phyloP scores from a whole-genome alignment of 257 asterid genomes.

The Sherardia arvensis region DNA sequence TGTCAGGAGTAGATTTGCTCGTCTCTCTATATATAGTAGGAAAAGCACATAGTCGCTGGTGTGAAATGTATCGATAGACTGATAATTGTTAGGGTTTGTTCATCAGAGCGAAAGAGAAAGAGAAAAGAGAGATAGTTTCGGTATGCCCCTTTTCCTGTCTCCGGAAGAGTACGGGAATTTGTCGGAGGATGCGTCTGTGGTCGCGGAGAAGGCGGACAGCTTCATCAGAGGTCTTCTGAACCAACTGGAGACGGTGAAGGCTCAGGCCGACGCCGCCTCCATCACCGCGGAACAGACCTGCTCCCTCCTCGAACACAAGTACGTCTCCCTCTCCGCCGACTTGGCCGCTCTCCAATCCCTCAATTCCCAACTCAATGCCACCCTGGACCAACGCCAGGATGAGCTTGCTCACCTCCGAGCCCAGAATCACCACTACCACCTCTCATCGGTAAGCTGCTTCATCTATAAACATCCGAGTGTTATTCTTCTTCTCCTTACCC shows the following conservation, averaged over 20 bases:
- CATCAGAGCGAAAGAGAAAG: neutral
- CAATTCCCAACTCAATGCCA: slow-evolving; percentile 32
- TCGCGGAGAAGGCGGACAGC: slow-evolving; percentile 82
- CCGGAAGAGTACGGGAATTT: slow-evolving; percentile 62
- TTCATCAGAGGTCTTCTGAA: slow-evolving; percentile 52
- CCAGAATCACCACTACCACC: slow-evolving; percentile 46
- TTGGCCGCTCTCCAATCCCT: slow-evolving; percentile 45
- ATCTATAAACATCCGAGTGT: neutral
- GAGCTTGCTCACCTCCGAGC: slow-evolving; percentile 43
- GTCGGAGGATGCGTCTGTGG: slow-evolving; percentile 43
- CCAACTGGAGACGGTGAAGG: slow-evolving; percentile 67
- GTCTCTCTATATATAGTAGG: too few species aligned
- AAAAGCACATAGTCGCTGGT: too few species aligned
- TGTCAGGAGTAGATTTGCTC: too few species aligned
- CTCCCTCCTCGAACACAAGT: slow-evolving; percentile 72
- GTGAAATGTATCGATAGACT: too few species aligned
- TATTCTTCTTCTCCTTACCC: neutral
- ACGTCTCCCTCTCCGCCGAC: slow-evolving; percentile 59
- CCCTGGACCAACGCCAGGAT: slow-evolving; percentile 41
- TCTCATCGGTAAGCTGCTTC: slow-evolving; percentile 43
- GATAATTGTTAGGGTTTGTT: neutral
- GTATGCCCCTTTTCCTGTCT: slow-evolving; percentile 78
- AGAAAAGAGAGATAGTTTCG: too few species aligned
- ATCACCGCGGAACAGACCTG: slow-evolving; percentile 88
- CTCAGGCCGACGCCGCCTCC: slow-evolving; percentile 81